Percentiles rank a stretch among this genome's conserved stretches.
Evolutionary conservation across 176 grass and related monocot species (phyloP).

Genomic region (Guadua angustifolia): DNA sequence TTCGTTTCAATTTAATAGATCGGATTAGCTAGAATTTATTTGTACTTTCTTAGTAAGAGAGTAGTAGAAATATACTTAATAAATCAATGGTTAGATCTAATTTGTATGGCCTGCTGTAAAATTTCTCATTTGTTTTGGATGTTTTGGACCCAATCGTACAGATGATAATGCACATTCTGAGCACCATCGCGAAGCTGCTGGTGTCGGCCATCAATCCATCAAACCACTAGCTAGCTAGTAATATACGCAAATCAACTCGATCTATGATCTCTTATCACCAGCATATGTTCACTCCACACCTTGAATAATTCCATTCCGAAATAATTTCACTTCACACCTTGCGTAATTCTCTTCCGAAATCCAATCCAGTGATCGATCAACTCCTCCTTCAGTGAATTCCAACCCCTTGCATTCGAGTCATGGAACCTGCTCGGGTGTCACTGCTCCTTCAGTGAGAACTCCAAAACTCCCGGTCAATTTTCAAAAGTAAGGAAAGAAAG

Average conservation of each 20-base stretch:
- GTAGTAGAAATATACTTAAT: too few species aligned
- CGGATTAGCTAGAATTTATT: too few species aligned
- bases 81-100: too few species aligned
- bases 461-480: too few species aligned
- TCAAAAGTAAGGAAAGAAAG: too few species aligned
- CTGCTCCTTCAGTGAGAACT: too few species aligned
- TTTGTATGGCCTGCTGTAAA: too few species aligned
- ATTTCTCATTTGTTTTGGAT: too few species aligned
- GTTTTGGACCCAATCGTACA: background rate
- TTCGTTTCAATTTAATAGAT: too few species aligned
- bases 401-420: background rate
- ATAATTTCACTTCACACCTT: constrained; percentile 40
- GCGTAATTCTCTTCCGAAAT: background rate
- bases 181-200: background rate
- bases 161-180: background rate
- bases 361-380: background rate
- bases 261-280: background rate
- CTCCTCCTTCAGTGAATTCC: too few species aligned
- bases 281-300: constrained; percentile 41
- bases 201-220: background rate
- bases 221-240: constrained; percentile 1
- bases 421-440: background rate
- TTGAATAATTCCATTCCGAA: background rate
- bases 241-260: background rate
- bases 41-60: too few species aligned